Percentiles rank a stretch among this genome's conserved stretches.
Evolutionary conservation across 1,139 yeast genomes (phyloP).

Genomic region (Dujonia santamariae): DNA sequence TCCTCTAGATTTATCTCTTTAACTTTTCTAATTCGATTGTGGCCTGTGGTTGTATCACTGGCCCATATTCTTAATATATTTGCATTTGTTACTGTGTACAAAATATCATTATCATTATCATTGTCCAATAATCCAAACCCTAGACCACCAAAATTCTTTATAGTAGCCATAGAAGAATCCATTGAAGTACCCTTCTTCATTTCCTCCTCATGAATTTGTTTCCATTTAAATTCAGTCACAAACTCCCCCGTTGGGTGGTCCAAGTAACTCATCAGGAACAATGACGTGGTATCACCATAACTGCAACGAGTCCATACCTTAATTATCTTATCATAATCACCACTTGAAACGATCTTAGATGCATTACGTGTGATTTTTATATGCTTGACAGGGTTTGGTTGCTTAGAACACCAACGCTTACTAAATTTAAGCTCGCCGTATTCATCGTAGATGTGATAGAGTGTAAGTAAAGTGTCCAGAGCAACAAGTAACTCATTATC

Average conservation of each 20-base stretch:
- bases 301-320: slow-evolving; percentile 79
- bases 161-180: slow-evolving; percentile 36
- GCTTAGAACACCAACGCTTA: slow-evolving; percentile 53
- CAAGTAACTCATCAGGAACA: slow-evolving; percentile 69
- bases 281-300: slow-evolving; percentile 61
- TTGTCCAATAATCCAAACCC: slow-evolving; percentile 28
- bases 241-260: slow-evolving; percentile 52
- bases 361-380: slow-evolving; percentile 63
- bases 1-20: slow-evolving; percentile 47
- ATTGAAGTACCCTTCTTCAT: slow-evolving; percentile 9
- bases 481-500: slow-evolving; percentile 64
- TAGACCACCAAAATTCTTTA: slow-evolving; percentile 36
- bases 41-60: slow-evolving; percentile 49
- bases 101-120: slow-evolving; percentile 36
- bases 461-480: slow-evolving; percentile 42
- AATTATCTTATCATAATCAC: slow-evolving; percentile 59
- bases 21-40: slow-evolving; percentile 59
- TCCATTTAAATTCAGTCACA: slow-evolving; percentile 59
- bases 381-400: slow-evolving; percentile 54
- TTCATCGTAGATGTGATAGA: slow-evolving; percentile 52
- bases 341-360: slow-evolving; percentile 58
- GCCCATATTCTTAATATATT: slow-evolving; percentile 68
- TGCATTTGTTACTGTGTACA: slow-evolving; percentile 62
- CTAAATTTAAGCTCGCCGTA: slow-evolving; percentile 35
- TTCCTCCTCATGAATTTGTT: slow-evolving; percentile 15